Evolutionary conservation across 2,329 filamentous ascomycete genomes (phyloP).

Genomic region (Penicillium sp.): DNA sequence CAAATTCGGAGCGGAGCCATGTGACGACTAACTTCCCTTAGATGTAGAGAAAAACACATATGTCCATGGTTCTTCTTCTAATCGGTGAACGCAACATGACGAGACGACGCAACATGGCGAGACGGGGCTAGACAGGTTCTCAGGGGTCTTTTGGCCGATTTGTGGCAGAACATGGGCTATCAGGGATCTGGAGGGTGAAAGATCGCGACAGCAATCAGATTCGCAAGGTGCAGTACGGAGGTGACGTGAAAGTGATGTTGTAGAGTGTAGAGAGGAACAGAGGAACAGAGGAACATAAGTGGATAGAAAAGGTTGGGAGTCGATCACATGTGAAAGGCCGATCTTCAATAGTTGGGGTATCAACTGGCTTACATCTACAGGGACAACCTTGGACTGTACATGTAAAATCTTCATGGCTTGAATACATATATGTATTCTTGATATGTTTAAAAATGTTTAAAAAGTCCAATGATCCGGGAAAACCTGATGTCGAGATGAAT

Average conservation of each 20-base stretch:
- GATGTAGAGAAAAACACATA: too few relatives aligned
- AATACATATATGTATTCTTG: background rate
- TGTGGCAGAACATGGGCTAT: slow-evolving; percentile 58
- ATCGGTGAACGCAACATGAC: too few relatives aligned
- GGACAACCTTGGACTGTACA: background rate
- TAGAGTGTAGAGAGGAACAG: slow-evolving; percentile 16
- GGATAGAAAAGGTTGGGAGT: background rate
- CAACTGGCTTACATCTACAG: background rate
- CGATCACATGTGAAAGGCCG: slow-evolving; percentile 9
- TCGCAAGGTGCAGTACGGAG: slow-evolving; percentile 37
- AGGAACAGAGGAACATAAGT: slow-evolving; percentile 2
- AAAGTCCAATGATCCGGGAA: background rate
- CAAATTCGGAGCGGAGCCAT: too few relatives aligned
- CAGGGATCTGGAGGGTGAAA: slow-evolving; percentile 47
- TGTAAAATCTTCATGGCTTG: background rate
- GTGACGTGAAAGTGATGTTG: slow-evolving; percentile 37
- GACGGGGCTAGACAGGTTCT: slow-evolving; percentile 56
- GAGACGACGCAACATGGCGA: too few relatives aligned
- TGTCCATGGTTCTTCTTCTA: too few relatives aligned
- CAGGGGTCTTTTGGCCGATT: slow-evolving; percentile 53
- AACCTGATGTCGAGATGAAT: background rate
- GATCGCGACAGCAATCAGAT: slow-evolving; percentile 38
- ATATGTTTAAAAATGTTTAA: background rate
- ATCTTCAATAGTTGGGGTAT: background rate
- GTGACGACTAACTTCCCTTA: too few relatives aligned